Conservation (phyloP, 2,329 filamentous ascomycete genomes). For the Helotiales sp. region DNA sequence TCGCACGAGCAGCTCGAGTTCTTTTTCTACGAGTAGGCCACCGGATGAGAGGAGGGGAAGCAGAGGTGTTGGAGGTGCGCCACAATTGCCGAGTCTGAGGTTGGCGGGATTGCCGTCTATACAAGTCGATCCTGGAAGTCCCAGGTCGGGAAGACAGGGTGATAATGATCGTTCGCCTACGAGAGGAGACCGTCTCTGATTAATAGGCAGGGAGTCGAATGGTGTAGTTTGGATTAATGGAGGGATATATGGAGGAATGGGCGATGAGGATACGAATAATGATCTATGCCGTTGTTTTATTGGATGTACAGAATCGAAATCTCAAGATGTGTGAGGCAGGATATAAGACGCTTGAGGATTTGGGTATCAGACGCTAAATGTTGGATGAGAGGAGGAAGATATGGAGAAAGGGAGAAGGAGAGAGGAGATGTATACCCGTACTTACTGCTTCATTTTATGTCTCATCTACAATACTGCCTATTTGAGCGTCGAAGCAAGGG, state of each 20-base stretch:
- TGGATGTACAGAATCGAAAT: not conserved
- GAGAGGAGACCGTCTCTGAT: not conserved
- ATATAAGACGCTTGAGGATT: not conserved
- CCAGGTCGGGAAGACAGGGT: slow-evolving; percentile 16
- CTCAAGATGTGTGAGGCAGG: not conserved
- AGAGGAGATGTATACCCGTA: not conserved
- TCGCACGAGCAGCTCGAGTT: slow-evolving; percentile 23
- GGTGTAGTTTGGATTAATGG: not conserved
- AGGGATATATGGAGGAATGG: not conserved
- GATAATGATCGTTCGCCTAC: not conserved
- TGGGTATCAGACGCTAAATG: too few relatives aligned
- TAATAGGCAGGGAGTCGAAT: too few relatives aligned
- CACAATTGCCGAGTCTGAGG: slow-evolving; percentile 58
- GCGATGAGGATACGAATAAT: slow-evolving; percentile 15
- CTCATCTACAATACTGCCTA: not conserved
- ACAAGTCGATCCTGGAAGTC: slow-evolving; percentile 54
- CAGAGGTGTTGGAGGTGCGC: slow-evolving; percentile 48
- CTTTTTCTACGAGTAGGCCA: not conserved
- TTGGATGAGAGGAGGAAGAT: too few relatives aligned
- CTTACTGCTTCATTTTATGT: not conserved
- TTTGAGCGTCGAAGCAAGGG: not conserved
- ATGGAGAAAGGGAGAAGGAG: not conserved
- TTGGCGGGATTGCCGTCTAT: slow-evolving; percentile 59
- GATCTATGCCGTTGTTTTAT: slow-evolving; percentile 2
- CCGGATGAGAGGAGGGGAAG: slow-evolving; percentile 13